Evolutionary conservation across 139 green algal genomes (phyloP).

Genomic region (Tetraselmis chui): DNA sequence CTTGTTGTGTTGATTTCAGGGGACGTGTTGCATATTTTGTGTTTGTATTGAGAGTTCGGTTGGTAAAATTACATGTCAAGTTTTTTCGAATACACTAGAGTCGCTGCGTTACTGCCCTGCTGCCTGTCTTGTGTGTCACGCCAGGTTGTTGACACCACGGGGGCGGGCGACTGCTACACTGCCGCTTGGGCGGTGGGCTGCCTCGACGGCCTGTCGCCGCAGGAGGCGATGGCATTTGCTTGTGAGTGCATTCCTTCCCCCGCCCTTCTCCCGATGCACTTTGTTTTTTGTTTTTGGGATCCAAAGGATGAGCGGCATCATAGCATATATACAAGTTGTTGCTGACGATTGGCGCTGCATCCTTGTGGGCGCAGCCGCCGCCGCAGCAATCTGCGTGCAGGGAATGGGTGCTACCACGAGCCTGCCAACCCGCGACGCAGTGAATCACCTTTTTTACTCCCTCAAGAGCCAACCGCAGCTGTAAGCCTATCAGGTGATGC

Average conservation of each 20-base stretch:
- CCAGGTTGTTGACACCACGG: slow-evolving; percentile 77
- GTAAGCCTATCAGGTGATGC: too few relatives aligned
- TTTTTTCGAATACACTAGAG: too few relatives aligned
- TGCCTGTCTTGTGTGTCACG: too few relatives aligned
- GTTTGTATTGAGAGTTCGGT: too few relatives aligned
- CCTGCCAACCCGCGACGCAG: slow-evolving; percentile 34
- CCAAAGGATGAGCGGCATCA: not conserved
- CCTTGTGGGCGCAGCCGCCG: slow-evolving; percentile 24
- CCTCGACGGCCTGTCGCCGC: slow-evolving; percentile 52
- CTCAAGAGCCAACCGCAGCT: too few relatives aligned
- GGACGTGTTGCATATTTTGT: too few relatives aligned
- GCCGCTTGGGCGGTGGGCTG: slow-evolving; percentile 71
- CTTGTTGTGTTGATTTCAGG: too few relatives aligned
- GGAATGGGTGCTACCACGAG: slow-evolving; percentile 47
- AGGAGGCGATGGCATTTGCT: slow-evolving; percentile 67
- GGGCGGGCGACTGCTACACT: slow-evolving; percentile 91
- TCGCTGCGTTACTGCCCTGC: too few relatives aligned
- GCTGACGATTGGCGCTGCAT: not conserved
- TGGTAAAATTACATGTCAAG: too few relatives aligned
- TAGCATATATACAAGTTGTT: not conserved
- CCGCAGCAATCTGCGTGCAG: slow-evolving; percentile 60
- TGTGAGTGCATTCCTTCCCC: slow-evolving; percentile 20
- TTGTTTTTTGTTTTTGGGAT: not conserved
- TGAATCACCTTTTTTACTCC: not conserved
- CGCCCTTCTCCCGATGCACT: not conserved